These are phyloP conservation scores for Suhomyces guaymorum DNA, from an alignment of 1,139 yeast species.

Conservation along the genomic window DNA sequence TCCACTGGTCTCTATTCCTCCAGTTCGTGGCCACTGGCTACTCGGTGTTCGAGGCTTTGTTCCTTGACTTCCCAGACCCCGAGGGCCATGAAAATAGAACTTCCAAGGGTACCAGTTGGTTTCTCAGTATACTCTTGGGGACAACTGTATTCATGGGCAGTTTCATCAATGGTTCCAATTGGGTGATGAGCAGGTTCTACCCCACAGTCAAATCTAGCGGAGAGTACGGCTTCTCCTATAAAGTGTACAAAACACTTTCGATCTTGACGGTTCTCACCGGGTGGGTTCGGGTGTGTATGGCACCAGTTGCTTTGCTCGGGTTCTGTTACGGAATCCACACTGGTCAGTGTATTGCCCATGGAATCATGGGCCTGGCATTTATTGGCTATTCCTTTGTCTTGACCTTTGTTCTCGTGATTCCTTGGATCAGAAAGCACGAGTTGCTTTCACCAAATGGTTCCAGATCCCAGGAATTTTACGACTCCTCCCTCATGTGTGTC, in stretches of 20 bases:
- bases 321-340: conserved; percentile 70
- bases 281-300: conserved; percentile 72
- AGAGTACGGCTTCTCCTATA: conserved; percentile 15
- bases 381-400: conserved; percentile 75
- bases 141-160: conserved; percentile 54
- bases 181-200: conserved; percentile 40
- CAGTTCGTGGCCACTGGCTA: conserved; percentile 52
- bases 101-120: conserved; percentile 66
- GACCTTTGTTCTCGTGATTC: conserved; percentile 63
- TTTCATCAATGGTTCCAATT: conserved; percentile 53
- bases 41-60: conserved; percentile 54
- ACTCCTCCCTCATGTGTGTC: conserved; percentile 71
- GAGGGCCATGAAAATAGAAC: conserved; percentile 66
- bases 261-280: conserved; percentile 53
- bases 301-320: conserved; percentile 82
- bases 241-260: conserved; percentile 49
- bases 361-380: conserved; percentile 92
- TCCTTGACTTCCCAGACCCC: conserved; percentile 61
- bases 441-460: conserved; percentile 24
- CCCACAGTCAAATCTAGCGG: conserved; percentile 23
- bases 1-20: conserved; percentile 46
- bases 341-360: conserved; percentile 96
- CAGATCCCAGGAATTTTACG: conserved; percentile 82
- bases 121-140: conserved; percentile 49
- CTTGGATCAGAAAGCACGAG: conserved; percentile 57